Evolutionary conservation across 768 basidiomycete genomes (phyloP).

Genomic region (Termitomyces sp.): DNA sequence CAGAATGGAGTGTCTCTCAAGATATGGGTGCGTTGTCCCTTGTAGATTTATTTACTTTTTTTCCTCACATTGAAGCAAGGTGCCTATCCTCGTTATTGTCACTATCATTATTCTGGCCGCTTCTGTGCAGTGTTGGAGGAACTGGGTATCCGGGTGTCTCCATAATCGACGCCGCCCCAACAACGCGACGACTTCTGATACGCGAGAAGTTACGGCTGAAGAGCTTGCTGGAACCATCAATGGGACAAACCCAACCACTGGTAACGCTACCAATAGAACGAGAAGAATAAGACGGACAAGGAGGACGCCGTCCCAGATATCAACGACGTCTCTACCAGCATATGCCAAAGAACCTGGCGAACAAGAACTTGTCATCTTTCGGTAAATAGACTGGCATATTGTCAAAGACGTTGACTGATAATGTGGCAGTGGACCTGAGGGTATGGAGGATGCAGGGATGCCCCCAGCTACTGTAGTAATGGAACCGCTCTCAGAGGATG

Average conservation of each 20-base stretch:
- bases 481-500: conserved; percentile 34
- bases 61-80: neutral
- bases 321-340: conserved; percentile 69
- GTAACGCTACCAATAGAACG: conserved; percentile 23
- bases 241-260: conserved; percentile 17
- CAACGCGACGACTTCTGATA: neutral
- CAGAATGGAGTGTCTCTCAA: neutral
- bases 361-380: conserved; percentile 69
- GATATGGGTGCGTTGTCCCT: conserved; percentile 15
- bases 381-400: conserved; percentile 22
- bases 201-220: conserved; percentile 50
- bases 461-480: conserved; percentile 34
- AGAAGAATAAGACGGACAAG: conserved; percentile 37
- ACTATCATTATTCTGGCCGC: neutral
- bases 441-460: conserved; percentile 51
- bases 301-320: conserved; percentile 78
- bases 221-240: conserved; percentile 51
- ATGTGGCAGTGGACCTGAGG: conserved; percentile 41
- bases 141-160: neutral
- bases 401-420: neutral
- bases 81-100: conserved; percentile 13
- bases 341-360: conserved; percentile 88
- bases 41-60: neutral
- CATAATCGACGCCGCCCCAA: neutral
- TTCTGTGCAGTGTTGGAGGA: conserved; percentile 5